Evolutionary conservation across 306 rosid genomes (phyloP), one percentile per base, ranked within the genome.

Genomic region (Pyrus betulifolia): DNA sequence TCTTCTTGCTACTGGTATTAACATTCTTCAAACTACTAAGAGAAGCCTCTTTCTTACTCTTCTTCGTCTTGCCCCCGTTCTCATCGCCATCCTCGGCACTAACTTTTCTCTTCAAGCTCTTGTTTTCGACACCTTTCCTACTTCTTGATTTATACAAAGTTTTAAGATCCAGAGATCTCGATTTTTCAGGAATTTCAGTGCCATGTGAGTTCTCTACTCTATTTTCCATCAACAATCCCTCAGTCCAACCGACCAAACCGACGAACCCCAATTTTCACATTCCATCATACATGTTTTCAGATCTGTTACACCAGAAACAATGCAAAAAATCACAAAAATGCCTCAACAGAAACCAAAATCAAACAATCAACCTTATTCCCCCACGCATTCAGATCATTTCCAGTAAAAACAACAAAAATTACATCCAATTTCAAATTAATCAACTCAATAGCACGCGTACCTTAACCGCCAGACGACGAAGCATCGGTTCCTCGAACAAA

Each of bases 81-180:
- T 71, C 92, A 76, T 78, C 89, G 38, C 72, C 89, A 74, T 69
- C 85, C 76, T 74, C 83, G 3, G 45, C 80, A 79, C 79, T 71
- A 22, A 70, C 79, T 76, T 74, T 85, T 81, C 97, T 82, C 88
- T 92, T 92, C 72, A 87, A 79, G 61, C 54, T 81, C 87, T 84
- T 83, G 11, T 74, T 76, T 40, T 82, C 74, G 58, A 17, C 76
- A 70, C 79, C 87, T 68, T 82, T 83, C 6, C 73, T 55, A 79
- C 79, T 79, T 69, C 84, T 78, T 52, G 89, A 74, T 72, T 86
- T 78, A 80, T 91, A 91, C 69, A 96, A 88, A 86, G 96, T 89
- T 81, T 88, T 91, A 80, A 92, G 79, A 89, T 92, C 99, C 92
- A 96, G 79, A 71, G 98, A 86, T 87, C 91, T 89, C 33, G 97